phyloP scores from a whole-genome alignment of 2,329 filamentous ascomycete species.

The Rutstroemia sp. region DNA sequence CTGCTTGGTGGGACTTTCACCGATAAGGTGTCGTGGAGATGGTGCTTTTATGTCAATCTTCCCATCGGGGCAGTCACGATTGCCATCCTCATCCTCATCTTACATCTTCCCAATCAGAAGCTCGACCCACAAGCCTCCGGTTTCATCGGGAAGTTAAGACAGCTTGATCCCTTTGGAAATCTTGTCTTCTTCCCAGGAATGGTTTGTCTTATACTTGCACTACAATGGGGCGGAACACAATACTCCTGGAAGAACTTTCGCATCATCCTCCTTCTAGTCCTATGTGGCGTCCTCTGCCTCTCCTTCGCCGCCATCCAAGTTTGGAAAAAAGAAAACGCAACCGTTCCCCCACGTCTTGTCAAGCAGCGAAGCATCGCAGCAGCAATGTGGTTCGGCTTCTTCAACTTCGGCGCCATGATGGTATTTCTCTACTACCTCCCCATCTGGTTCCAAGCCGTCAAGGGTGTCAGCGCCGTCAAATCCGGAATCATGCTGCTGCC shows the following conservation, averaged over 20 bases:
- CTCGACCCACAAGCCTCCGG: not conserved
- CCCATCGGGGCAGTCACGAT: slow-evolving; percentile 33
- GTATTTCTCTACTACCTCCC: slow-evolving; percentile 27
- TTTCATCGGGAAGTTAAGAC: not conserved
- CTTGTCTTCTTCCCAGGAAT: slow-evolving; percentile 35
- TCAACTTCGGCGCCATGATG: slow-evolving; percentile 19
- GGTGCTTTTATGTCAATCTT: slow-evolving; percentile 28
- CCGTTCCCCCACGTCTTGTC: slow-evolving; percentile 31
- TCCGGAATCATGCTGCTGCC: slow-evolving; percentile 29
- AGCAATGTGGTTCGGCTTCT: not conserved
- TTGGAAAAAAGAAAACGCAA: slow-evolving; percentile 33
- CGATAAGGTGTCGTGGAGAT: slow-evolving; percentile 30
- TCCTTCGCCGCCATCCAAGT: slow-evolving; percentile 31
- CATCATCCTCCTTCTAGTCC: slow-evolving; percentile 35
- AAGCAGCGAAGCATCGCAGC: slow-evolving; percentile 28
- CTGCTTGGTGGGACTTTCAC: slow-evolving; percentile 28
- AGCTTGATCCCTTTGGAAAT: slow-evolving; percentile 35
- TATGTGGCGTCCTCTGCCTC: slow-evolving; percentile 19
- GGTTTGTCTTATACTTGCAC: slow-evolving; percentile 33
- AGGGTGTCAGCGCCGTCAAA: slow-evolving; percentile 12
- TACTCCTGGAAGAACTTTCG: slow-evolving; percentile 34
- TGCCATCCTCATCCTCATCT: not conserved
- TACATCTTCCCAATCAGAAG: not conserved
- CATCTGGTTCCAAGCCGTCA: slow-evolving; percentile 18
- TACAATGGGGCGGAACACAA: slow-evolving; percentile 38